These are phyloP conservation scores for Phytopythium mirpurense DNA, from an alignment of 352 stramenopile species.

Conservation along the genomic window DNA sequence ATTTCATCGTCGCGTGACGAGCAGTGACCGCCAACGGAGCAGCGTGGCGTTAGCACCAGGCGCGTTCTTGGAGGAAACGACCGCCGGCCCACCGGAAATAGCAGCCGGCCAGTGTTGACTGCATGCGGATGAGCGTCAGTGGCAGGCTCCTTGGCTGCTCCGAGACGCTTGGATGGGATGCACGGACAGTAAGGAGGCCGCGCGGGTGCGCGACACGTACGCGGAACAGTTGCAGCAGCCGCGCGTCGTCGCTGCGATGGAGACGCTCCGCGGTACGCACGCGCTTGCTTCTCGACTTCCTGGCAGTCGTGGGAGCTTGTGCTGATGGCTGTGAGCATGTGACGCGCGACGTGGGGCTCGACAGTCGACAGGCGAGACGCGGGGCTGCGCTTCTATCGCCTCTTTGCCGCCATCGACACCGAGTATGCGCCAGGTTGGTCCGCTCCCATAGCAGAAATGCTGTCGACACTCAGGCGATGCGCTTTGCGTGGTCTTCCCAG, in stretches of 20 bases:
- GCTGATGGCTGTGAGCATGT: background rate
- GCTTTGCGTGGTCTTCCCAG: slow-evolving; percentile 11
- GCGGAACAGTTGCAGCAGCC: slow-evolving; percentile 31
- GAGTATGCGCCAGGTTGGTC: slow-evolving; percentile 17
- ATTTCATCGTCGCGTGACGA: too few species aligned
- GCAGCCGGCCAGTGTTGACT: too few species aligned
- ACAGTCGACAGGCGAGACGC: slow-evolving; percentile 32
- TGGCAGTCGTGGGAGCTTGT: background rate
- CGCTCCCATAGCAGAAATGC: too few species aligned
- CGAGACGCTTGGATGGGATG: slow-evolving; percentile 27
- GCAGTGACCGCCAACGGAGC: too few species aligned
- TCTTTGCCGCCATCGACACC: slow-evolving; percentile 45
- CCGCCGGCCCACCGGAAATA: too few species aligned
- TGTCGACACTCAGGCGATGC: background rate
- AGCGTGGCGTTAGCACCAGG: too few species aligned
- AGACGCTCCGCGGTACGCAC: slow-evolving; percentile 21
- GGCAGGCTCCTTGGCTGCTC: too few species aligned
- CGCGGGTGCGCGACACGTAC: slow-evolving; percentile 26
- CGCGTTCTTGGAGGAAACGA: too few species aligned
- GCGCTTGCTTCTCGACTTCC: too few species aligned
- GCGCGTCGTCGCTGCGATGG: slow-evolving; percentile 26
- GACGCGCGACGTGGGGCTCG: too few species aligned
- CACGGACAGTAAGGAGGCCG: slow-evolving; percentile 31
- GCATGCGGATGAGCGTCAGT: too few species aligned
- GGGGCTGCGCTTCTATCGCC: slow-evolving; percentile 34